These are phyloP conservation scores for Solanum appendiculatum DNA, from an alignment of 257 asterid species.

Conservation along the genomic window DNA sequence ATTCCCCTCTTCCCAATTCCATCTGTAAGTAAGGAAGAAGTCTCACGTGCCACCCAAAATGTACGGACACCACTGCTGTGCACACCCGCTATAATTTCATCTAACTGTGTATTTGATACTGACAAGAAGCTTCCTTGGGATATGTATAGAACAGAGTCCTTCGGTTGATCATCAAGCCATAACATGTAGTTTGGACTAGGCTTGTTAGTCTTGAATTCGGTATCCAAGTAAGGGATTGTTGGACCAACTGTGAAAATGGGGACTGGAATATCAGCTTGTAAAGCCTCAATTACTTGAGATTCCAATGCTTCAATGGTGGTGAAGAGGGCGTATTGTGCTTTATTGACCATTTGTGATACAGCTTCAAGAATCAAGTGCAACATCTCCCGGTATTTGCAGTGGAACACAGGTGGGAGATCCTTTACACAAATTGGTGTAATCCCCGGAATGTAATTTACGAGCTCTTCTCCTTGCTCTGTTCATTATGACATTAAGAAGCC, in stretches of 20 bases:
- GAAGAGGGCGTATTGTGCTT: constrained; percentile 31
- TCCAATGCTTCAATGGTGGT: constrained; percentile 44
- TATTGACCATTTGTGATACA: constrained; percentile 4
- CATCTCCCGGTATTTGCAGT: constrained; percentile 13
- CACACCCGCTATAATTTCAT: constrained; percentile 43
- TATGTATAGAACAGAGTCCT: constrained; percentile 44
- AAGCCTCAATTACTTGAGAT: constrained; percentile 24
- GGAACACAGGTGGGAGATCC: constrained; percentile 34
- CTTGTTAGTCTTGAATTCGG: neutral
- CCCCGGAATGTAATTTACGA: constrained; percentile 26
- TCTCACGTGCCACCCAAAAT: constrained; percentile 73
- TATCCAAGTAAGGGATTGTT: constrained; percentile 35
- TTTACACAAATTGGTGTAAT: constrained; percentile 19
- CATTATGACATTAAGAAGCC: neutral
- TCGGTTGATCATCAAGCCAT: constrained; percentile 63
- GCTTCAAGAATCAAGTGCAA: constrained; percentile 3
- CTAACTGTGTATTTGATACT: constrained; percentile 37
- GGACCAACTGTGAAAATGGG: constrained; percentile 63
- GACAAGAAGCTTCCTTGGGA: constrained; percentile 66
- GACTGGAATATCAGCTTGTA: constrained; percentile 24
- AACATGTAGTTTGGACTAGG: constrained; percentile 13
- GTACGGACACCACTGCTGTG: constrained; percentile 38
- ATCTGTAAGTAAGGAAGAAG: constrained; percentile 32
- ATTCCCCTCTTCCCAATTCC: constrained; percentile 21
- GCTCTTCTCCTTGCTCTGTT: constrained; percentile 38